A percentile compares a stretch with the other conserved stretches of the same genome.
Evolutionary conservation across 2,329 filamentous ascomycete genomes (phyloP).

Genomic region (Monilinia aucupariae): DNA sequence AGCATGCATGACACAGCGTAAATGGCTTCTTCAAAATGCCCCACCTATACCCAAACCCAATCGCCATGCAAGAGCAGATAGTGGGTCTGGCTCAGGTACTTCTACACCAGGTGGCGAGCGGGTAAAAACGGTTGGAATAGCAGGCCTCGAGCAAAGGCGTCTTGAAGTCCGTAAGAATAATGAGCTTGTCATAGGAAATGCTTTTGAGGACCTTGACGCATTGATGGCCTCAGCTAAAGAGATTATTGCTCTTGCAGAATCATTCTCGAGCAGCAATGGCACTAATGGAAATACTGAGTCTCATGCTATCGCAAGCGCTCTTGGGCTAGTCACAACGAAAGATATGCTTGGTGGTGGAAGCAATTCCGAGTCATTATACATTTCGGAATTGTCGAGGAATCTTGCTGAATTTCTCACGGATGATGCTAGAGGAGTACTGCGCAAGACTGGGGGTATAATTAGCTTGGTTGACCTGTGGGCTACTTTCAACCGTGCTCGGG

Average conservation of each 20-base stretch:
- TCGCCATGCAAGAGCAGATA: slow-evolving; percentile 35
- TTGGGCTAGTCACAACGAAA: slow-evolving; percentile 89
- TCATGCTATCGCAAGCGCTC: slow-evolving; percentile 67
- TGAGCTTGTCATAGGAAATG: slow-evolving; percentile 83
- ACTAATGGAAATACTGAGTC: slow-evolving; percentile 63
- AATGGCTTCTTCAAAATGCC: slow-evolving; percentile 89
- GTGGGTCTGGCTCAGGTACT: slow-evolving; percentile 34
- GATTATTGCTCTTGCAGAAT: slow-evolving; percentile 86
- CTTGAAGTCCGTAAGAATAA: slow-evolving; percentile 86
- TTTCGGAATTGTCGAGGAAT: slow-evolving; percentile 80
- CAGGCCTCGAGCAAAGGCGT: slow-evolving; percentile 81
- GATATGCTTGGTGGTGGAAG: slow-evolving; percentile 80
- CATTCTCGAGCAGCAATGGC: slow-evolving; percentile 60
- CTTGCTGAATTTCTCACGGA: slow-evolving; percentile 86
- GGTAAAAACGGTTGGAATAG: slow-evolving; percentile 75
- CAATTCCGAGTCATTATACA: slow-evolving; percentile 74
- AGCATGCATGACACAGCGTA: slow-evolving; percentile 80
- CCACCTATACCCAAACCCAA: slow-evolving; percentile 72
- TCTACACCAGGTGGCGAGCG: slow-evolving; percentile 35
- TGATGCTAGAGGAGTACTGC: slow-evolving; percentile 71
- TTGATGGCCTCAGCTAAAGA: slow-evolving; percentile 97
- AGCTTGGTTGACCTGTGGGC: slow-evolving; percentile 89
- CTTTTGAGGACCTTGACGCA: slow-evolving; percentile 93
- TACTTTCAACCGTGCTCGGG: slow-evolving; percentile 86
- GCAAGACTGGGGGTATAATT: slow-evolving; percentile 79